Base-by-base conservation (phyloP, 2,329 filamentous ascomycete genomes). In the Pyricularia sp. region DNA sequence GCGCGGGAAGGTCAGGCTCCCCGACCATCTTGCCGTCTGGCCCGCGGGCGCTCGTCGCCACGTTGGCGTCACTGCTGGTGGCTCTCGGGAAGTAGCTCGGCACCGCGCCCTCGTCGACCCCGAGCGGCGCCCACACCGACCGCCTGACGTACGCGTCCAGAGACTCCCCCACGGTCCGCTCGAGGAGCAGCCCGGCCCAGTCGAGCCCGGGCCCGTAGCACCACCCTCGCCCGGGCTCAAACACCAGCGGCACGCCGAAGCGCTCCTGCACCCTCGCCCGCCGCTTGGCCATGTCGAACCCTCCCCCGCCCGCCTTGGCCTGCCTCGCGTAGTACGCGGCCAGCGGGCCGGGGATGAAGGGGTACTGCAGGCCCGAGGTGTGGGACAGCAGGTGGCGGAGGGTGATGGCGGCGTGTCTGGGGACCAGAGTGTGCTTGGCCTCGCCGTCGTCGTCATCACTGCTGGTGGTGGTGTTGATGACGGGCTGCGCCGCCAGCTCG, bases 341-440 rank as follows among this genome's bases (percentile, higher is more conserved):
- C 26, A 63, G 59, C 26, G 67, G 63, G 53, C 62, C 62, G n/a
- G 65, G 53, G 57, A 70, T 1, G 19, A 66, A 66, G 3, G 64
- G 65, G 65, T 70, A 70, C 44, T 57, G 65, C 44, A 67, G 65
- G 30, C 69, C 69, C 3, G 68, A 66, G n/a, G 62, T 53, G 66
- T 69, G 68, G 13, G 64, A 65, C 4, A 69, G 62, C 22, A 69
- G 67, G 40, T 65, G 66, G 16, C 68, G 68, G 62, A 70, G 66
- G 8, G 68, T 70, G 53, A 70, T 62, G 59, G 68, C 60, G n/a
- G 24, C 28, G 2, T 19, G 6, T 53, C 67, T 65, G 19, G 62
- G 55, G 5, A 33, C 63, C 2, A 68, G 9, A 22, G 22, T 6
- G 67, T 65, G 6, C 30, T 9, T 9, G 31, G 8, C 31, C 10